A percentile compares a stretch with the other conserved stretches of the same genome.
Evolutionary conservation across 2,329 filamentous ascomycete species (phyloP).

Genomic region (Aureobasidium sp.): DNA sequence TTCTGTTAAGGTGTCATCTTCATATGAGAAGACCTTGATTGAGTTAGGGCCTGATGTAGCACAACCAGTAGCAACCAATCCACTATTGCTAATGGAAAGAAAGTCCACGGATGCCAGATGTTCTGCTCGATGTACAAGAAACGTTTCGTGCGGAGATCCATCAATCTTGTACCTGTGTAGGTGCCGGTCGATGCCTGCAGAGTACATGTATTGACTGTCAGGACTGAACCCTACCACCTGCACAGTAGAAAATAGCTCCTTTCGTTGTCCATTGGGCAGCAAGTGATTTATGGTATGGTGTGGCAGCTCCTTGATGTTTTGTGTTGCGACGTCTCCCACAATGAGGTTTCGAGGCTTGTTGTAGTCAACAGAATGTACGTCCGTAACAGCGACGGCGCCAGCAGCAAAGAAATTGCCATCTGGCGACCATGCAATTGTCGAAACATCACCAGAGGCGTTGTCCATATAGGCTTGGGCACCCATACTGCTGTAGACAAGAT

Average conservation of each 20-base stretch:
- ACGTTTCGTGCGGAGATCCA: neutral
- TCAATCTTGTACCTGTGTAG: slow-evolving; percentile 11
- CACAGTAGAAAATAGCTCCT: slow-evolving; percentile 48
- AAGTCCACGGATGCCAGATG: slow-evolving; percentile 45
- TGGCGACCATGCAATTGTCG: slow-evolving; percentile 48
- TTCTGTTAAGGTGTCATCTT: neutral
- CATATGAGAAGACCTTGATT: slow-evolving; percentile 26
- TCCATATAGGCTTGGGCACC: slow-evolving; percentile 42
- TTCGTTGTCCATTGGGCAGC: slow-evolving; percentile 40
- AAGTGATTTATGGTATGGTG: slow-evolving; percentile 43
- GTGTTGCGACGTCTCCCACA: slow-evolving; percentile 38
- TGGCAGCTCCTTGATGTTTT: slow-evolving; percentile 43
- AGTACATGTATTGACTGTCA: slow-evolving; percentile 40
- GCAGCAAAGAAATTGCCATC: slow-evolving; percentile 48
- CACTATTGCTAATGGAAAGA: slow-evolving; percentile 37
- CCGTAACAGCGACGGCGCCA: slow-evolving; percentile 49
- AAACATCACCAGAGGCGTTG: slow-evolving; percentile 51
- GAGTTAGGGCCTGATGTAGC: slow-evolving; percentile 17
- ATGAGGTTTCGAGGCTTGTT: slow-evolving; percentile 51
- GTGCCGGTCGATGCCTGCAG: slow-evolving; percentile 14
- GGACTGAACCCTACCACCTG: slow-evolving; percentile 46
- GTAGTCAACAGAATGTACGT: slow-evolving; percentile 51
- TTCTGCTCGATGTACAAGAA: slow-evolving; percentile 21
- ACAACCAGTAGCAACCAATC: slow-evolving; percentile 43
- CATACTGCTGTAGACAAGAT: slow-evolving; percentile 28